Evolutionary conservation across 2,329 filamentous ascomycete species (phyloP), one percentile per base, ranked within the genome.

Genomic region (Rhinocladiella mackenziei): DNA sequence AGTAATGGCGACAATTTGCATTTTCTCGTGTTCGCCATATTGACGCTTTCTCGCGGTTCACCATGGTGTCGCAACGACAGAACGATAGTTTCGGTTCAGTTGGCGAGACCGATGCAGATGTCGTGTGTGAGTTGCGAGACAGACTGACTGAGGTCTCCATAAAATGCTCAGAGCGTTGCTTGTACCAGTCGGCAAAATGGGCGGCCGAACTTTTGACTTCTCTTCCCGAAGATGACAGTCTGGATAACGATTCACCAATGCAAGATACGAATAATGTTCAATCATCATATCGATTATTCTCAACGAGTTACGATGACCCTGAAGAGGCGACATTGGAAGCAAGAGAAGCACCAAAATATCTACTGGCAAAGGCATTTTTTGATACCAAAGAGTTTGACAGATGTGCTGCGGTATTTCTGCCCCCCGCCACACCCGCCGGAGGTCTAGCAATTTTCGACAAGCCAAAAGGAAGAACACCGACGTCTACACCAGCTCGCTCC

Each of bases 111-210:
- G 48, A 57, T 39, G 23, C 44, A 13, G 53, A 50, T 22, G 40
- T 57, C 11, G 45, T 56, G 4, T 50, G 44, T 15, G 55, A 57
- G 41, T 30, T 57, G 26, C 38, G 54, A 20, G 49, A 53, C 26
- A 40, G 49, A 35, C 34, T 57, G 22, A 51, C 54, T 9, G 55
- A 57, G 42, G 88, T 91, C 20, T 83, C 92, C 2, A 76, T 92
- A 17, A 89, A 89, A 62, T 97, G 89, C 69, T 94, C 89, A 1
- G 92, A 98, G 63, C 76, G 92, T 64, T 95, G 92, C 65, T 77
- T 98, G 9, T 97, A 96, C 61, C 89, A 96, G 60, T 92, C 91
- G 5, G 84, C 92, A 19, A 97, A 97, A 80, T 98, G 92, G 91
- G 87, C 89, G 35, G 91, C 92, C 58, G 92, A 98, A 69, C 81